Evolutionary conservation across 2,329 filamentous ascomycete genomes (phyloP).

Genomic region (Cyanodermella asteris): DNA sequence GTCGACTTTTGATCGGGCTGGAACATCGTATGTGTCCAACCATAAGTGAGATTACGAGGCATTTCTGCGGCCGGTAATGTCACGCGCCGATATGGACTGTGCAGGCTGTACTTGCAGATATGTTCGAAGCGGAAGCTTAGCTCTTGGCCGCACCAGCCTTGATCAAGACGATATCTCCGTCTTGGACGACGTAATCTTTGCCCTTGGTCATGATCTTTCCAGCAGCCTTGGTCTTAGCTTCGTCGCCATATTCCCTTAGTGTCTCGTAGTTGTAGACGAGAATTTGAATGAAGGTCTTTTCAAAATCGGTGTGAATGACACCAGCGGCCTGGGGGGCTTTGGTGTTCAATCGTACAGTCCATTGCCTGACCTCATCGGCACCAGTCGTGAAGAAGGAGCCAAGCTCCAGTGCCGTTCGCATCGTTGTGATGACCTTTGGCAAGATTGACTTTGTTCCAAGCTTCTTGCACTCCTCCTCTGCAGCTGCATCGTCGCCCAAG

Average conservation of each 20-base stretch:
- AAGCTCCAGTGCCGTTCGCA: conserved; percentile 79
- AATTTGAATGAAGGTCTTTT: conserved; percentile 97
- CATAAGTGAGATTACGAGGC: too few relatives aligned
- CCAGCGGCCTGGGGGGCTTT: conserved; percentile 96
- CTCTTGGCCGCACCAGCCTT: conserved; percentile 40
- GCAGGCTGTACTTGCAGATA: too few relatives aligned
- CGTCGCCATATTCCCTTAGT: conserved; percentile 72
- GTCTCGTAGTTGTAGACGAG: conserved; percentile 76
- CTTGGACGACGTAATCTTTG: conserved; percentile 63
- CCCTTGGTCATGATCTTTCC: conserved; percentile 98
- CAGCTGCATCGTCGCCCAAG: conserved; percentile 57
- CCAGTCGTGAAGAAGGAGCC: conserved; percentile 95
- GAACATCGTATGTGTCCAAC: too few relatives aligned
- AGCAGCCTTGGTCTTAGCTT: conserved; percentile 71
- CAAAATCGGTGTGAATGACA: conserved; percentile 88
- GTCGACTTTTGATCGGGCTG: too few relatives aligned
- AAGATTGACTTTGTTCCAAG: conserved; percentile 71
- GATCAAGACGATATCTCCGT: conserved; percentile 52
- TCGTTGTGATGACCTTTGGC: conserved; percentile 76
- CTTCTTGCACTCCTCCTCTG: conserved; percentile 68
- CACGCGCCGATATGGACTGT: too few relatives aligned
- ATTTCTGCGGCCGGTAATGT: too few relatives aligned
- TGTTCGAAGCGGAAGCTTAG: too few relatives aligned
- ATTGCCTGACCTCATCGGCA: conserved; percentile 88
- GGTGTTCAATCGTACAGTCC: conserved; percentile 87